These are phyloP conservation scores for Massariosphaeria phaeospora DNA, from an alignment of 495 filamentous ascomycete species.

Conservation along the genomic window DNA sequence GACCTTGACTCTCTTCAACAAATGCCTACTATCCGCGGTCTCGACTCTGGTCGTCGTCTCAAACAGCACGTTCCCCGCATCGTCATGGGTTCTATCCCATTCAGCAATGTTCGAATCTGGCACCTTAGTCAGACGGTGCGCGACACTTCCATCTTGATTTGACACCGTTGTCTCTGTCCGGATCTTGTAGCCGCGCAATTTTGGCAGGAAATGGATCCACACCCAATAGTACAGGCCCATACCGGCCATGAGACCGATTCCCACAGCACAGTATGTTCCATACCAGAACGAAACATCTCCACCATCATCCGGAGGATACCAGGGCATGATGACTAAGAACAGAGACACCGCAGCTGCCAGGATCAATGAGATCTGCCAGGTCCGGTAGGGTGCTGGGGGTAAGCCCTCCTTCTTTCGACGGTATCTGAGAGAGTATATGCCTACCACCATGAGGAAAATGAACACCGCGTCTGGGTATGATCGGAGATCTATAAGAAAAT, in stretches of 20 bases:
- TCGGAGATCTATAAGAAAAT: conserved; percentile 49
- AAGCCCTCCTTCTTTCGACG: conserved; percentile 48
- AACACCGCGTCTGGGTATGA: conserved; percentile 53
- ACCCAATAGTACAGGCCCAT: conserved; percentile 6
- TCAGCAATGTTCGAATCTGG: conserved; percentile 11
- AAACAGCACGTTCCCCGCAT: conserved; percentile 13
- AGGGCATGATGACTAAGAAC: conserved; percentile 58
- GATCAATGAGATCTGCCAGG: conserved; percentile 51
- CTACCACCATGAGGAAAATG: conserved; percentile 50
- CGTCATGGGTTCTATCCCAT: conserved; percentile 23
- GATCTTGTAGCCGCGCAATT: conserved; percentile 1
- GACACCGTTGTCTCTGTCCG: conserved; percentile 15
- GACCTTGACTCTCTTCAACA: conserved; percentile 12
- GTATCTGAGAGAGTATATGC: conserved; percentile 51
- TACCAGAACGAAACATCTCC: conserved; percentile 24
- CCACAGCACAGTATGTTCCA: conserved; percentile 19
- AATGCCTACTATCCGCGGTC: background rate
- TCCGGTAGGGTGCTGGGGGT: conserved; percentile 45
- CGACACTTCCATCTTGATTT: conserved; percentile 17
- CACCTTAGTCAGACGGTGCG: conserved; percentile 17
- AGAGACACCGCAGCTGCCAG: conserved; percentile 53
- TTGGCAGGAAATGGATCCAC: conserved; percentile 6
- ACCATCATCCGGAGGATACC: conserved; percentile 42
- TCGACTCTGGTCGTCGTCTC: background rate
- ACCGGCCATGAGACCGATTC: conserved; percentile 5